Evolutionary conservation across 495 filamentous ascomycete species (phyloP).

Genomic region (Trichoderma gamsii): DNA sequence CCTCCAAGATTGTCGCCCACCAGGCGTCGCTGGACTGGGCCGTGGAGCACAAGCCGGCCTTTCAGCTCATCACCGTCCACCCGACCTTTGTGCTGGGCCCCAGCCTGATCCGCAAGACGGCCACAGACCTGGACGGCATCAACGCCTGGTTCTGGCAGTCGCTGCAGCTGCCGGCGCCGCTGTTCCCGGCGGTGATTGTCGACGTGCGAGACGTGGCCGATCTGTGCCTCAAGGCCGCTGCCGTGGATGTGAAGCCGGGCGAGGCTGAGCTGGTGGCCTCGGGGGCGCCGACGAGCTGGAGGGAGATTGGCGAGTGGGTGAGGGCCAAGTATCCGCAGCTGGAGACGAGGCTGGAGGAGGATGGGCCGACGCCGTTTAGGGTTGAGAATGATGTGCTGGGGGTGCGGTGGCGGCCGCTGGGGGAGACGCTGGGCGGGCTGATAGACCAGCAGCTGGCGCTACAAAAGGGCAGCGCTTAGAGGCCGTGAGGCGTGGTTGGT

Average conservation of each 20-base stretch:
- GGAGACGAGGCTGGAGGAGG: constrained; percentile 23
- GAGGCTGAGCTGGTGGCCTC: constrained; percentile 29
- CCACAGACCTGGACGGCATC: constrained; percentile 32
- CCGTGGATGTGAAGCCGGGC: constrained; percentile 20
- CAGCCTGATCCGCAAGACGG: constrained; percentile 23
- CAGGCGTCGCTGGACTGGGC: constrained; percentile 46
- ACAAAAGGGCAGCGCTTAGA: neutral
- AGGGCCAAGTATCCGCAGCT: constrained; percentile 28
- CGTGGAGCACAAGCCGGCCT: constrained; percentile 35
- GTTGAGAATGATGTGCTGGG: constrained; percentile 30
- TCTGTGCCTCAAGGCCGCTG: constrained; percentile 30
- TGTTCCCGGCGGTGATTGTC: constrained; percentile 23
- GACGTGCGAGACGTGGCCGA: constrained; percentile 39
- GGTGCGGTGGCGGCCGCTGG: constrained; percentile 30
- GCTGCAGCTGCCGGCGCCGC: constrained; percentile 22
- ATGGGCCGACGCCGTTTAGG: constrained; percentile 15
- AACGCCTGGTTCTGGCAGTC: constrained; percentile 26
- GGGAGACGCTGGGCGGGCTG: constrained; percentile 32
- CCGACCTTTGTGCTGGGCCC: constrained; percentile 53
- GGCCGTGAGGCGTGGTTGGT: too few species aligned
- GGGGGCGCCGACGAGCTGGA: constrained; percentile 24
- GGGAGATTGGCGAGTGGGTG: constrained; percentile 28
- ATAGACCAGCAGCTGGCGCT: constrained; percentile 34
- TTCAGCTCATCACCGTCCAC: constrained; percentile 40
- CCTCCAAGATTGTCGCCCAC: constrained; percentile 44